Conservation (phyloP, 495 filamentous ascomycete genomes). For the Aspergillus asperescens region DNA sequence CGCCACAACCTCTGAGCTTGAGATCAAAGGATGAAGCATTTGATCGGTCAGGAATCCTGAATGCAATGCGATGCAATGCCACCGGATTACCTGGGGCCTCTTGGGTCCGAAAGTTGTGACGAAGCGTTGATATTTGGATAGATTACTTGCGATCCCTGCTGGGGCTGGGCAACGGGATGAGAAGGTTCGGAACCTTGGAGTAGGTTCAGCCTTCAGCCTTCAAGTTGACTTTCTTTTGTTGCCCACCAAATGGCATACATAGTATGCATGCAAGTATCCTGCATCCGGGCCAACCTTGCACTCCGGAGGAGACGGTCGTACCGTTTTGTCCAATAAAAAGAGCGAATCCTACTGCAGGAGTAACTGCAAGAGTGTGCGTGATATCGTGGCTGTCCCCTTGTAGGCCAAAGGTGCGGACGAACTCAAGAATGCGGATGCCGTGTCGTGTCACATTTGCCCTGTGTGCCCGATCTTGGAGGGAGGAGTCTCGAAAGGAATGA, state of each 20-base stretch:
- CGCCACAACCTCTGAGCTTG: conserved; percentile 3
- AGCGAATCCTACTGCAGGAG: neutral
- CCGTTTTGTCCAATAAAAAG: neutral
- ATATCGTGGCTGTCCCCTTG: conserved; percentile 1
- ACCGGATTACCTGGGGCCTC: neutral
- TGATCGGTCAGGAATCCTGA: conserved; percentile 4
- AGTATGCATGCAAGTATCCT: neutral
- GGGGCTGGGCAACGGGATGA: neutral
- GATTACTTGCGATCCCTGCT: neutral
- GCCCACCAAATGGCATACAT: conserved; percentile 1
- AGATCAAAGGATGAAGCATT: neutral
- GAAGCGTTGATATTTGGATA: neutral
- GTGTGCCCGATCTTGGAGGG: neutral
- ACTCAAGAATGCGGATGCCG: neutral
- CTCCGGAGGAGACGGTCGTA: neutral
- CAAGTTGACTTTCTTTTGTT: neutral
- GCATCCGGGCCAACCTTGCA: conserved; percentile 4
- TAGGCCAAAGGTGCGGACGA: conserved; percentile 3
- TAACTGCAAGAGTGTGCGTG: neutral
- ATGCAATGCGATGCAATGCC: conserved; percentile 6
- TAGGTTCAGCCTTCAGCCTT: no score
- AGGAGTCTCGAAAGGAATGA: neutral
- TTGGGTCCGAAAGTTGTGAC: neutral
- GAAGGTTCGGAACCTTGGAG: no score
- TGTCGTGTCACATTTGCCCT: conserved; percentile 2